Conservation (phyloP, 1,284 basidiomycete genomes). For the Neotropicomus parvogracilis region DNA sequence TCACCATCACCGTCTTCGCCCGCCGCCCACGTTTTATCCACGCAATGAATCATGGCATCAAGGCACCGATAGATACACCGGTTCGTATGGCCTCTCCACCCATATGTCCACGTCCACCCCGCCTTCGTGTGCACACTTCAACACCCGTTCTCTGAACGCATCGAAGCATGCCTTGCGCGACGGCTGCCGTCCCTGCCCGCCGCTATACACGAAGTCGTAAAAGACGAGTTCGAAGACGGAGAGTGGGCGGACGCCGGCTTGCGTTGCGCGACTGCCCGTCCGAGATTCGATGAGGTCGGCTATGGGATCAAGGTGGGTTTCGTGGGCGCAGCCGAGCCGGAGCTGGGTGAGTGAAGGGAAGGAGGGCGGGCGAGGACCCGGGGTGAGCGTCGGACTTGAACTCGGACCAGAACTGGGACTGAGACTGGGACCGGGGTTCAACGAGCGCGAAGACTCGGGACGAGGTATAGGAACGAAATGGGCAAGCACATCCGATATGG, state of each 20-base stretch:
- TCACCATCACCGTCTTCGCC: too few relatives aligned
- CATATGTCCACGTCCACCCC: constrained; percentile 25
- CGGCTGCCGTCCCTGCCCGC: constrained; percentile 6
- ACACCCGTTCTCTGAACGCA: constrained; percentile 20
- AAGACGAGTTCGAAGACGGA: constrained; percentile 25
- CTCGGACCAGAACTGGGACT: neutral
- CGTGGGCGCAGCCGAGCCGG: constrained; percentile 24
- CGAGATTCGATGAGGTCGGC: constrained; percentile 20
- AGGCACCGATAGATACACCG: constrained; percentile 20
- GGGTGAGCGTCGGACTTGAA: neutral
- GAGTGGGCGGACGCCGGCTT: constrained; percentile 13
- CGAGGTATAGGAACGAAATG: constrained; percentile 3
- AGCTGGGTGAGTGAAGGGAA: constrained; percentile 22
- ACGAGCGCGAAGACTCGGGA: neutral
- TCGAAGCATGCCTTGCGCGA: constrained; percentile 21
- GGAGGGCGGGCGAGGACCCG: neutral
- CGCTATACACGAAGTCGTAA: constrained; percentile 25
- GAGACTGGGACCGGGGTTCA: neutral
- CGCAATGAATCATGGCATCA: too few relatives aligned
- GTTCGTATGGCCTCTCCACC: constrained; percentile 29
- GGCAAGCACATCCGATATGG: constrained; percentile 18
- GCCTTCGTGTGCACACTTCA: constrained; percentile 23
- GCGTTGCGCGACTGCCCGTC: constrained; percentile 12
- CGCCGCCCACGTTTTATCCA: too few relatives aligned
- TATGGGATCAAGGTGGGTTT: constrained; percentile 15